A percentile compares a stretch with the other conserved stretches of the same genome.
Conservation (phyloP, 345 rosid genomes). For the Anacardium occidentale region DNA sequence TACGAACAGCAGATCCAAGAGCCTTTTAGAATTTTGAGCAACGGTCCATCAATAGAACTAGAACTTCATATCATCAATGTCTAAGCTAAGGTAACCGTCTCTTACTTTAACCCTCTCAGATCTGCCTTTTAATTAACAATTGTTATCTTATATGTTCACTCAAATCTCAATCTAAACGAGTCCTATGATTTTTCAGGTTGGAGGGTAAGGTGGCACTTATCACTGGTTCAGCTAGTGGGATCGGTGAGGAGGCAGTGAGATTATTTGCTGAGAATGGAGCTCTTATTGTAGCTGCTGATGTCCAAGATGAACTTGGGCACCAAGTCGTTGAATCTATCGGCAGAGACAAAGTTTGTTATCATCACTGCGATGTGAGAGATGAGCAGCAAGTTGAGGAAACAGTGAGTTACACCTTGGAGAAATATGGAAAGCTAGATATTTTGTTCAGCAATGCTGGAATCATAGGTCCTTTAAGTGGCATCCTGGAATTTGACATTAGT, state of each 20-base stretch:
- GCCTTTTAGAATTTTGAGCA: constrained; percentile 23
- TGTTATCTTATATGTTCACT: background rate
- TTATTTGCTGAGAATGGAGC: constrained; percentile 71
- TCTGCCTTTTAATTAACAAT: background rate
- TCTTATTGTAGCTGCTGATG: constrained; percentile 59
- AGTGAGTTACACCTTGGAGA: constrained; percentile 48
- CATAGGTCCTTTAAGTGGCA: constrained; percentile 52
- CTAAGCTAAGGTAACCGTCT: constrained; percentile 36
- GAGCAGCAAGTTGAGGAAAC: constrained; percentile 72
- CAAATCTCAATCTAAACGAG: background rate
- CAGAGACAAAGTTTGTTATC: constrained; percentile 43
- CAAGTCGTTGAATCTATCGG: constrained; percentile 44
- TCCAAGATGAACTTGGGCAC: constrained; percentile 69
- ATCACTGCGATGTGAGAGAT: constrained; percentile 73
- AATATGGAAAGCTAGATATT: constrained; percentile 63
- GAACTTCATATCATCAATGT: constrained; percentile 32
- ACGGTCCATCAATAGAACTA: background rate
- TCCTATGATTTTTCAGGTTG: constrained; percentile 42
- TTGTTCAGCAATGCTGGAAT: constrained; percentile 86
- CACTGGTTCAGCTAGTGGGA: constrained; percentile 92
- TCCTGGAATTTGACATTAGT: constrained; percentile 56
- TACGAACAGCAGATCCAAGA: constrained; percentile 36
- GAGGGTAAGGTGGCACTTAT: constrained; percentile 82
- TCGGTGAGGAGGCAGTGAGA: constrained; percentile 71
- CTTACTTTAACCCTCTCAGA: background rate